These are phyloP conservation scores for Pyrrhoderma noxium DNA, from an alignment of 1,284 basidiomycete genomes.

Conservation along the genomic window DNA sequence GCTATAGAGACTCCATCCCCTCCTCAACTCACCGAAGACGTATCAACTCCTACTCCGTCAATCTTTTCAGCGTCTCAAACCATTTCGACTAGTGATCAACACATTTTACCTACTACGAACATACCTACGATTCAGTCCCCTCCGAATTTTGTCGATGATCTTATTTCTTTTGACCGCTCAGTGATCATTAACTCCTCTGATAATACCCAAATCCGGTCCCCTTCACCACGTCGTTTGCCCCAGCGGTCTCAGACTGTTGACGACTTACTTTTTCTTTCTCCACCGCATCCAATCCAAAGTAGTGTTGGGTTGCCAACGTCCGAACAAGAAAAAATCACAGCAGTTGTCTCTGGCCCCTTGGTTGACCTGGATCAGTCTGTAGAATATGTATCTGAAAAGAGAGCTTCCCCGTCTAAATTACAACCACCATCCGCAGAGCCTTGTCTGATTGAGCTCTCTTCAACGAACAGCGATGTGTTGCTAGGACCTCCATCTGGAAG, in stretches of 20 bases:
- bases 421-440: too few species aligned
- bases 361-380: not conserved
- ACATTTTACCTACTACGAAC: constrained; percentile 2
- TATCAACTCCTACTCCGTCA: too few species aligned
- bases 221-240: constrained; percentile 11
- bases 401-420: too few species aligned
- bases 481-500: too few species aligned
- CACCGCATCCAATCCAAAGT: not conserved
- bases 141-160: not conserved
- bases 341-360: not conserved
- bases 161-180: constrained; percentile 16
- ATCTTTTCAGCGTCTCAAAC: too few species aligned
- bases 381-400: not conserved
- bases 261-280: constrained; percentile 15
- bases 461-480: too few species aligned
- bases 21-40: too few species aligned
- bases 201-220: constrained; percentile 6
- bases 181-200: constrained; percentile 1
- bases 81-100: not conserved
- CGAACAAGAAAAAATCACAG: not conserved
- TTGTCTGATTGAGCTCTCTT: too few species aligned
- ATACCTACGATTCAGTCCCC: not conserved
- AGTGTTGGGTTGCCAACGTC: not conserved
- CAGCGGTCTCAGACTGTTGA: constrained; percentile 11
- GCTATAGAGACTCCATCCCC: not conserved